These are phyloP conservation scores for Delitschia confertaspora DNA, from an alignment of 495 filamentous ascomycete genomes.

Conservation along the genomic window DNA sequence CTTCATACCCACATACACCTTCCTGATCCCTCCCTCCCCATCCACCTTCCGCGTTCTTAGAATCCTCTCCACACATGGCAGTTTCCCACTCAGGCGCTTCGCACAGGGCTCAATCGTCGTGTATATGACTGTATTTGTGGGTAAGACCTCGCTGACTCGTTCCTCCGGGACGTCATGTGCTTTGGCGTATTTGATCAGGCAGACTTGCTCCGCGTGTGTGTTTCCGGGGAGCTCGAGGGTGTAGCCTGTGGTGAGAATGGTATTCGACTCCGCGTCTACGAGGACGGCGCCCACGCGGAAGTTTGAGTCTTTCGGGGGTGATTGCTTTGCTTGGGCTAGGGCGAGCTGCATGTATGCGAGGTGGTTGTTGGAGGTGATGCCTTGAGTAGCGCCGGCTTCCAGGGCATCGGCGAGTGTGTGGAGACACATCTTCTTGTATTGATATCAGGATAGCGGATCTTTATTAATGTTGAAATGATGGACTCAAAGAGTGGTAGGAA, in stretches of 20 bases:
- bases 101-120: conserved; percentile 94
- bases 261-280: conserved; percentile 44
- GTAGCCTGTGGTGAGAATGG: conserved; percentile 75
- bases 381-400: neutral
- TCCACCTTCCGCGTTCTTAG: conserved; percentile 41
- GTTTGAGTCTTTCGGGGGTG: conserved; percentile 78
- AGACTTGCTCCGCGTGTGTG: conserved; percentile 92
- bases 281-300: conserved; percentile 87
- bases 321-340: conserved; percentile 63
- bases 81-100: conserved; percentile 69
- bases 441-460: neutral
- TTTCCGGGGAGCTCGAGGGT: conserved; percentile 86
- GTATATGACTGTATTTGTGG: conserved; percentile 57
- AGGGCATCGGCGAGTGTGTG: neutral
- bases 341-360: conserved; percentile 60
- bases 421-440: neutral
- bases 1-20: conserved; percentile 77
- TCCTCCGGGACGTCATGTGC: conserved; percentile 46
- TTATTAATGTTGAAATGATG: too few relatives aligned
- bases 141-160: conserved; percentile 47
- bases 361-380: conserved; percentile 39
- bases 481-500: too few relatives aligned
- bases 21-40: conserved; percentile 48
- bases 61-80: conserved; percentile 75
- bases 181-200: conserved; percentile 64